Percentiles rank a stretch among this genome's conserved stretches.
Conservation (phyloP, 2,329 filamentous ascomycete species). For the Colletotrichum karsti region DNA sequence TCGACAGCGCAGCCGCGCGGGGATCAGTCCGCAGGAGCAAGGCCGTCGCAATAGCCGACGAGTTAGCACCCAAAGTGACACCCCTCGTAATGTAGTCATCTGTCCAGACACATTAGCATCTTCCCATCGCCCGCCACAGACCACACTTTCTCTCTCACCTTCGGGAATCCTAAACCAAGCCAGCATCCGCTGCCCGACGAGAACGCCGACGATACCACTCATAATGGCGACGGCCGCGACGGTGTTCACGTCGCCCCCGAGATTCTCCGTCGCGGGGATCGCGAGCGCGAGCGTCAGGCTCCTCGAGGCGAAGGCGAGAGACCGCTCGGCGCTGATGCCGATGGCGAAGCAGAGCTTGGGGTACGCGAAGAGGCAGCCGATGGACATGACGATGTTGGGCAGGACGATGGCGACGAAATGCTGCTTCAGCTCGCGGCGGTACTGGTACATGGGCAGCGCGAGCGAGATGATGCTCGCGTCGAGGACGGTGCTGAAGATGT, state of each 20-base stretch:
- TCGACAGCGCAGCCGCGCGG: constrained; percentile 66
- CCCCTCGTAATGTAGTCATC: constrained; percentile 72
- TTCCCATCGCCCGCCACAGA: fast-evolving
- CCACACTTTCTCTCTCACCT: constrained; percentile 41
- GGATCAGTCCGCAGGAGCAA: constrained; percentile 64
- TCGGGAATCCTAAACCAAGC: constrained; percentile 60
- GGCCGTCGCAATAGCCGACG: constrained; percentile 67
- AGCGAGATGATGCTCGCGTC: constrained; percentile 68
- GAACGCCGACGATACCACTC: constrained; percentile 66
- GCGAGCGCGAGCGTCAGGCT: constrained; percentile 69
- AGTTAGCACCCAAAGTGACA: constrained; percentile 68
- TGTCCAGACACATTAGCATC: constrained; percentile 28
- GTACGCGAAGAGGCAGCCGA: constrained; percentile 65
- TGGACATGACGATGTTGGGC: constrained; percentile 59
- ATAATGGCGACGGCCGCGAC: constrained; percentile 66
- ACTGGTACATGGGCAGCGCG: constrained; percentile 69
- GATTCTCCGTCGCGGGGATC: constrained; percentile 61
- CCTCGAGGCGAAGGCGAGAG: constrained; percentile 63
- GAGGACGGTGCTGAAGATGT: constrained; percentile 62
- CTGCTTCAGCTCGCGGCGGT: constrained; percentile 61
- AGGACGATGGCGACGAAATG: constrained; percentile 64
- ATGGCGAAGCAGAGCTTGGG: constrained; percentile 62
- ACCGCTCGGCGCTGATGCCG: constrained; percentile 60
- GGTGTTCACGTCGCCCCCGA: constrained; percentile 64
- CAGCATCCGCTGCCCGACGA: constrained; percentile 61